These are phyloP conservation scores for Metschnikowia matae DNA, from an alignment of 805 yeast species.

Conservation along the genomic window DNA sequence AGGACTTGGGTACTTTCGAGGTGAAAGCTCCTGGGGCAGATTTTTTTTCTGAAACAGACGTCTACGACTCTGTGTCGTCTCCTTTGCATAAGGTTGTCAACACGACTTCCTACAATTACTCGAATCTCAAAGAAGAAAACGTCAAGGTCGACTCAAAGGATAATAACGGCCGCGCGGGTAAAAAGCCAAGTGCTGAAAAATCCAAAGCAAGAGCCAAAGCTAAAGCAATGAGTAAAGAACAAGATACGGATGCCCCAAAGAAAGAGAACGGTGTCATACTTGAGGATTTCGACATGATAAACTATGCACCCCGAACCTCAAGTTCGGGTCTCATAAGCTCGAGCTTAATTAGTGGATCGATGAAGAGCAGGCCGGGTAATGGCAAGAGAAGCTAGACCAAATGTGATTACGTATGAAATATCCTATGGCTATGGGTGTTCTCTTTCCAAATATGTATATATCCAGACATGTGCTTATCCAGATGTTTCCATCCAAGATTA, in stretches of 20 bases:
- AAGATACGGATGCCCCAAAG: not conserved
- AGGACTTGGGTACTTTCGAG: constrained; percentile 30
- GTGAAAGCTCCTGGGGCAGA: constrained; percentile 26
- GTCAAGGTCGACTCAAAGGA: not conserved
- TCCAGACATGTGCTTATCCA: too few species aligned
- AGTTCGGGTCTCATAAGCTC: constrained; percentile 10
- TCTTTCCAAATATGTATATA: too few species aligned
- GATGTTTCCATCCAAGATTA: too few species aligned
- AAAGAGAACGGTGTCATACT: constrained; percentile 11
- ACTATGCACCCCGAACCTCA: constrained; percentile 14
- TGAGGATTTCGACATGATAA: constrained; percentile 17
- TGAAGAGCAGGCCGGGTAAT: constrained; percentile 1
- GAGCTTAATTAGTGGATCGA: constrained; percentile 3
- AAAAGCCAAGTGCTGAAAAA: not conserved
- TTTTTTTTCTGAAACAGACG: constrained; percentile 16
- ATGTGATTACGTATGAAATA: not conserved
- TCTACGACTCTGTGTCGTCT: constrained; percentile 8
- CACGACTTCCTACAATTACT: constrained; percentile 15
- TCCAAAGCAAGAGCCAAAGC: not conserved
- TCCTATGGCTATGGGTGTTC: too few species aligned
- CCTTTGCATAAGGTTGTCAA: constrained; percentile 14
- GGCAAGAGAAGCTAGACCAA: not conserved
- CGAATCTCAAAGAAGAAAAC: constrained; percentile 2
- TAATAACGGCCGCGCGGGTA: not conserved
- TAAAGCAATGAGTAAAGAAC: not conserved